These are phyloP conservation scores for Spatholobus suberectus DNA, from an alignment of 306 rosid species.

Conservation along the genomic window DNA sequence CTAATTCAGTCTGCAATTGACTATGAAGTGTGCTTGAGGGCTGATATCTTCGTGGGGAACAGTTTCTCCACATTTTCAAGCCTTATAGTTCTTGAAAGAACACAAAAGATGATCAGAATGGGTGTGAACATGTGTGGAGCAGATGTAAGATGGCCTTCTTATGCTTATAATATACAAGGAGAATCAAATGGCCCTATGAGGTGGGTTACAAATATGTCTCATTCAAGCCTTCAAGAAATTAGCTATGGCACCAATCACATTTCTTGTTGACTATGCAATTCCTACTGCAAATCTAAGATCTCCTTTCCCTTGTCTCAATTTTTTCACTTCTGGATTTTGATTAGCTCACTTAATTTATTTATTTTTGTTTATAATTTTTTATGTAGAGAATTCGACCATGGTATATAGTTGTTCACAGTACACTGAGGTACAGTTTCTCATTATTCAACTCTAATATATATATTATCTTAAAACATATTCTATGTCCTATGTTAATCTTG, in stretches of 20 bases:
- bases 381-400: conserved; percentile 20
- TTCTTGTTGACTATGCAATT: conserved; percentile 50
- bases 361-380: not conserved
- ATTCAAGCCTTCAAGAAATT: conserved; percentile 66
- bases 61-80: conserved; percentile 92
- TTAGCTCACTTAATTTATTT: conserved; percentile 23
- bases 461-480: not conserved
- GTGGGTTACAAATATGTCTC: conserved; percentile 82
- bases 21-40: conserved; percentile 81
- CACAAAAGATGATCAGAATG: conserved; percentile 62
- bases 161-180: conserved; percentile 78
- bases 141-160: conserved; percentile 76
- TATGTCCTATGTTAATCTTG: not conserved
- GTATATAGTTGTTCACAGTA: conserved; percentile 3
- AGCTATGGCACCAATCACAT: conserved; percentile 85
- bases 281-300: not conserved
- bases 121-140: conserved; percentile 52
- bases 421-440: conserved; percentile 29
- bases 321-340: conserved; percentile 26
- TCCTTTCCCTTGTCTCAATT: not conserved
- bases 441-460: not conserved
- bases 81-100: conserved; percentile 82
- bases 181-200: conserved; percentile 67
- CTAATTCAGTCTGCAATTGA: conserved; percentile 89
- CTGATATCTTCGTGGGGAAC: conserved; percentile 86